phyloP scores from a whole-genome alignment of 345 rosid genomes.

The Hibiscus tridactylites region DNA sequence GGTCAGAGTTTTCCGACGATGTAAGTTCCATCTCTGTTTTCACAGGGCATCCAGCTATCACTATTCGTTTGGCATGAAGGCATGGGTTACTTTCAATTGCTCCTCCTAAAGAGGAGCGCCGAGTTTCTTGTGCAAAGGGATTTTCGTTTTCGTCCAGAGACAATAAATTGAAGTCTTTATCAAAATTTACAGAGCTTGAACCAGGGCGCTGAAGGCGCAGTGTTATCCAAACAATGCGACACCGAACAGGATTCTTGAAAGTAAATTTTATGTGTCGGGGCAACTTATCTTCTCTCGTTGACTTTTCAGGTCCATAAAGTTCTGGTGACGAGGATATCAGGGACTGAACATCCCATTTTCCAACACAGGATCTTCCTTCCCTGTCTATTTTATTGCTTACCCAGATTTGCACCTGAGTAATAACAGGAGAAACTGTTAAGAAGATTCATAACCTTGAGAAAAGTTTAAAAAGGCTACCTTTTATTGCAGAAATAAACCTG shows the following conservation, averaged over 20 bases:
- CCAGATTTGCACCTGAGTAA: conserved; percentile 85
- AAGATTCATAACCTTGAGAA: background rate
- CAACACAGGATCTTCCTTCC: conserved; percentile 78
- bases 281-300: conserved; percentile 34
- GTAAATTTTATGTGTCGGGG: conserved; percentile 82
- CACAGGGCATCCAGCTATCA: conserved; percentile 60
- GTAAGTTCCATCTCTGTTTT: conserved; percentile 31
- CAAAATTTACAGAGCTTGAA: conserved; percentile 72
- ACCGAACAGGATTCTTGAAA: conserved; percentile 66
- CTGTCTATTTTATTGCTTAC: conserved; percentile 71
- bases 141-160: conserved; percentile 85
- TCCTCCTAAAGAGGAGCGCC: conserved; percentile 86
- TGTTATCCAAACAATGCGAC: conserved; percentile 82
- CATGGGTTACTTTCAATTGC: conserved; percentile 56
- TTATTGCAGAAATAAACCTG: background rate
- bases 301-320: conserved; percentile 61
- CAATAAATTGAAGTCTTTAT: conserved; percentile 57
- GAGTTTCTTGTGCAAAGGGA: conserved; percentile 64
- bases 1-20: conserved; percentile 43
- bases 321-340: conserved; percentile 58
- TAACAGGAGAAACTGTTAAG: conserved; percentile 12
- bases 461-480: background rate
- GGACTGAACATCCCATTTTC: conserved; percentile 93
- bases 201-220: conserved; percentile 75
- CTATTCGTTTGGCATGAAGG: conserved; percentile 78